phyloP scores from a whole-genome alignment of 2,329 filamentous ascomycete species.

The Calonectria montana region DNA sequence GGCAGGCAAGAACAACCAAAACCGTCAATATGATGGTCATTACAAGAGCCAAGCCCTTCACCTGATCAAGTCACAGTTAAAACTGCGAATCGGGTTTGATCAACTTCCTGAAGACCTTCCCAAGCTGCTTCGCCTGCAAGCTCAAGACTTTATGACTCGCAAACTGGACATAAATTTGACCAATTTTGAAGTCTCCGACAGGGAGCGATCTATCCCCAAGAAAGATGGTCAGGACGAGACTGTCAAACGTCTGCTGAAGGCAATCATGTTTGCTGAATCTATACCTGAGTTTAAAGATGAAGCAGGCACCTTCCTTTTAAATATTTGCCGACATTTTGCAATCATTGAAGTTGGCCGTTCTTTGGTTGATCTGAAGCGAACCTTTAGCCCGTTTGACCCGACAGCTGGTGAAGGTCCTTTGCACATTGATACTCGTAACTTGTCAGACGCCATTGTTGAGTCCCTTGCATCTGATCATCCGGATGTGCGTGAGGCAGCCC shows the following conservation, averaged over 20 bases:
- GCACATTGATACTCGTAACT: constrained; percentile 84
- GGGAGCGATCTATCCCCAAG: constrained; percentile 86
- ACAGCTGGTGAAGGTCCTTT: constrained; percentile 88
- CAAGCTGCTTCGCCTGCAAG: constrained; percentile 85
- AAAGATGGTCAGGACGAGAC: constrained; percentile 85
- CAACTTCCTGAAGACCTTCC: constrained; percentile 90
- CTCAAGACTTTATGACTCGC: constrained; percentile 81
- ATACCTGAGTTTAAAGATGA: constrained; percentile 83
- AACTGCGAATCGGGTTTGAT: constrained; percentile 89
- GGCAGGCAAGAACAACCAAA: constrained; percentile 60
- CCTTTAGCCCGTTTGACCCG: constrained; percentile 83
- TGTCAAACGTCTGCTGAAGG: constrained; percentile 89
- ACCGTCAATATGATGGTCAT: constrained; percentile 77
- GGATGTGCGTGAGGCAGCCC: constrained; percentile 84
- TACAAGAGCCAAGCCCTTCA: constrained; percentile 96
- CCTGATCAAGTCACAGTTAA: constrained; percentile 88
- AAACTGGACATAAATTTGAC: constrained; percentile 79
- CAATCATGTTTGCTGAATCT: constrained; percentile 86
- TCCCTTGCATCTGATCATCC: constrained; percentile 87
- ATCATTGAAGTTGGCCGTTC: constrained; percentile 89
- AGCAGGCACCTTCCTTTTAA: constrained; percentile 79
- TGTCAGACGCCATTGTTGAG: constrained; percentile 91
- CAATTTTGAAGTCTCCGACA: constrained; percentile 79
- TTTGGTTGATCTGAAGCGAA: constrained; percentile 83
- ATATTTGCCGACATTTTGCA: constrained; percentile 90